Percentiles rank a stretch among this genome's conserved stretches.
phyloP scores from a whole-genome alignment of 352 stramenopile species.

The Phytophthora foliorum region DNA sequence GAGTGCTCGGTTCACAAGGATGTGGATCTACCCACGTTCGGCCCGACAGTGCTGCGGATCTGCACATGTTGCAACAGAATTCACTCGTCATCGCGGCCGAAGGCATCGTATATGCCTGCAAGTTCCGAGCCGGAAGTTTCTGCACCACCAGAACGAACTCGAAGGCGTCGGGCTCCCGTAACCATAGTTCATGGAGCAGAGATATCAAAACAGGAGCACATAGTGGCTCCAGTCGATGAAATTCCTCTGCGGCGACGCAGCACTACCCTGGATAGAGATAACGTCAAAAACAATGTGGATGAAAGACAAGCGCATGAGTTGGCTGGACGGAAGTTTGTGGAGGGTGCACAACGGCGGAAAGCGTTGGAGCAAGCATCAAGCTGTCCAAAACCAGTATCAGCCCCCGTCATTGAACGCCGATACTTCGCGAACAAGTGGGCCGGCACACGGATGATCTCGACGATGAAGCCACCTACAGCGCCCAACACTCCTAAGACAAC shows the following conservation, averaged over 20 bases:
- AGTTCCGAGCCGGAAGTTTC: constrained; percentile 30
- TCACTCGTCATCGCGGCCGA: constrained; percentile 18
- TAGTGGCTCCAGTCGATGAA: neutral
- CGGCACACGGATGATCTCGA: constrained; percentile 12
- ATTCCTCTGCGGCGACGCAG: constrained; percentile 12
- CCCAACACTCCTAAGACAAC: constrained; percentile 23
- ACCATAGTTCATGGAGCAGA: neutral
- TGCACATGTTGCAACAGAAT: constrained; percentile 64
- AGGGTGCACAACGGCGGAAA: constrained; percentile 10
- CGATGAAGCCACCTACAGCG: constrained; percentile 21
- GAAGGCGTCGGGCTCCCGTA: constrained; percentile 17
- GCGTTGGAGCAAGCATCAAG: constrained; percentile 21
- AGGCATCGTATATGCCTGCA: constrained; percentile 16
- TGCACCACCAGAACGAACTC: constrained; percentile 15
- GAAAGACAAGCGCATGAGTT: constrained; percentile 1
- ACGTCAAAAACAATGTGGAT: neutral
- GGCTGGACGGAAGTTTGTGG: constrained; percentile 12
- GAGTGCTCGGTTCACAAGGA: constrained; percentile 82
- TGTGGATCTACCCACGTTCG: constrained; percentile 70
- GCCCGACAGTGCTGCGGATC: constrained; percentile 71
- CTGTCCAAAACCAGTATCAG: constrained; percentile 29
- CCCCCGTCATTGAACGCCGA: constrained; percentile 29
- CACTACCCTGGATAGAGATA: constrained; percentile 19
- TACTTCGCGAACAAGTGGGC: constrained; percentile 40
- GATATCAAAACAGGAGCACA: constrained; percentile 13